Evolutionary conservation across 176 grass and related monocot species (phyloP), one percentile per base, ranked within the genome.

Genomic region (Chrysopogon serrulatus): DNA sequence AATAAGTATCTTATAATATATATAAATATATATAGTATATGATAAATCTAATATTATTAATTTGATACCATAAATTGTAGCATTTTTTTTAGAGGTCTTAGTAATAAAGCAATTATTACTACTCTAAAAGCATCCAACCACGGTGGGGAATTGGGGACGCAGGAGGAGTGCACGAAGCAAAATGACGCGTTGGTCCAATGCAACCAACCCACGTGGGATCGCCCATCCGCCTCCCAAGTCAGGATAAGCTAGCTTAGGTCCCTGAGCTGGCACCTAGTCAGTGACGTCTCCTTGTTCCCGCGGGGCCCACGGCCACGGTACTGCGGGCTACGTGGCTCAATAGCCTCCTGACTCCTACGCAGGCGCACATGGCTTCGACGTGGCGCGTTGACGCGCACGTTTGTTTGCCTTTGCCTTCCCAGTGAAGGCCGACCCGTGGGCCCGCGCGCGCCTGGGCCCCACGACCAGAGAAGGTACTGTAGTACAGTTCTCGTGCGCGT

Each of bases 201-300:
- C 76, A 61, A 69, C 79, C 47, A 80, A 6, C 26, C 16, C 80
- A 39, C 86, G 65, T 59, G 31, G 83, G 83, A 85, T 68, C 41
- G 3, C 43, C 28, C 62, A 43, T 62, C 81, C 54, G 40, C 7
- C 40, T 65, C 81, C 69, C 56, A 75, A 75, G 66, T 73, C 81
- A 78, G 72, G 78, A 85, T 85, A 76, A 85, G 88, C 83, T 80
- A 35, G 41, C 41, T n/a, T 85, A 43, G 75, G 51, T 3, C 54
- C 78, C 34, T 86, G 78, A 86, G 88, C 73, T 82, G 88, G 83
- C 83, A 90, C 72, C 53, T 31, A 86, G 65, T 82, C 83, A 81
- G 21, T 28, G 77, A 5, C 64, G 51, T 39, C 83, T 54, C 78
- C 16, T 4, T 3, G 24, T 11, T 4, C 19, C 1, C 1, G 21